Conservation (phyloP, 352 stramenopile species). For the Globisporangium alternatum region DNA sequence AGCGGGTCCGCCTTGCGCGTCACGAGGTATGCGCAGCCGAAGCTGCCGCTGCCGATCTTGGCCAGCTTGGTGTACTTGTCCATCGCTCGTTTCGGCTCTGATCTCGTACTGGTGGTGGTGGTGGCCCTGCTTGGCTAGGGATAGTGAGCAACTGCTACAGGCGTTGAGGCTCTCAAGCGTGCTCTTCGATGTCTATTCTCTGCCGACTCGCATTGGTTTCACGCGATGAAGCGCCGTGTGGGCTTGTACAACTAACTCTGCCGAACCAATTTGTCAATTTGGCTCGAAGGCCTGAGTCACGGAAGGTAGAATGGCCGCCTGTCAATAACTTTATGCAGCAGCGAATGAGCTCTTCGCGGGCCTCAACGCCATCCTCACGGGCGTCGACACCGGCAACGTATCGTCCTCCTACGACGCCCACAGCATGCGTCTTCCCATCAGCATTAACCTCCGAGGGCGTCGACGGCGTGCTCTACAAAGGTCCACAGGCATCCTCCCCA, state of each 20-base stretch:
- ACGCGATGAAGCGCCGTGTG: constrained; percentile 1
- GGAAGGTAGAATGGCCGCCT: neutral
- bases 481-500: constrained; percentile 10
- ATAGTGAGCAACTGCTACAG: neutral
- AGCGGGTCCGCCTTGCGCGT: constrained; percentile 33
- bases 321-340: neutral
- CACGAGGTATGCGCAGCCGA: constrained; percentile 63
- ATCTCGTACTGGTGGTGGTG: neutral
- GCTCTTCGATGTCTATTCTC: neutral
- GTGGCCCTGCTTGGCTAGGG: neutral
- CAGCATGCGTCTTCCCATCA: constrained; percentile 23
- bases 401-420: neutral
- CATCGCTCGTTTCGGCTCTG: constrained; percentile 28
- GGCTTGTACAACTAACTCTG: neutral
- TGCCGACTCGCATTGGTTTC: constrained; percentile 9
- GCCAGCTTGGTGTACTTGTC: constrained; percentile 76
- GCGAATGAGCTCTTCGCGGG: neutral
- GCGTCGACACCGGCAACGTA: neutral
- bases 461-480: constrained; percentile 53
- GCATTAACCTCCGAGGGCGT: constrained; percentile 24
- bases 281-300: neutral
- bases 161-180: neutral
- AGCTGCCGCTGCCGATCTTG: constrained; percentile 76
- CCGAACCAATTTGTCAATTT: neutral
- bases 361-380: neutral